Conservation (phyloP, 108 stramenopile species). For the Cyclotella baltica region DNA sequence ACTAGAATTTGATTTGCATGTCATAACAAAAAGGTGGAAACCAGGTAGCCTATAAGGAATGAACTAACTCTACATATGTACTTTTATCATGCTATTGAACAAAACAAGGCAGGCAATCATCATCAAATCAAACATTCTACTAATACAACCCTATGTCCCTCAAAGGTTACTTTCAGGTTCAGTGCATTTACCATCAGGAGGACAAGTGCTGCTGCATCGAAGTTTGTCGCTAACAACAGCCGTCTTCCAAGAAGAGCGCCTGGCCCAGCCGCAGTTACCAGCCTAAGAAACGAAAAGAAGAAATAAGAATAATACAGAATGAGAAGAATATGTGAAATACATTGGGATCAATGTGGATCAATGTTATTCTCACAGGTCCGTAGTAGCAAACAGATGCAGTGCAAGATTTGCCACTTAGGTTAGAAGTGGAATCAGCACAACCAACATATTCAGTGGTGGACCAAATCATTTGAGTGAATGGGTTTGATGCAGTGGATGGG, state of each 20-base stretch:
- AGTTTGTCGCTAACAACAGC: neutral
- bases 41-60: too few relatives aligned
- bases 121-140: too few relatives aligned
- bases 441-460: slow-evolving; percentile 4
- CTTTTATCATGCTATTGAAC: too few relatives aligned
- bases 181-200: slow-evolving; percentile 6
- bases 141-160: too few relatives aligned
- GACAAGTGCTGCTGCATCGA: slow-evolving; percentile 1
- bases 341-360: neutral
- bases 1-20: too few relatives aligned
- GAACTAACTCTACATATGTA: too few relatives aligned
- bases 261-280: slow-evolving; percentile 5
- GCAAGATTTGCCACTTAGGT: neutral
- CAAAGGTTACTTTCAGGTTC: too few relatives aligned
- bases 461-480: slow-evolving; percentile 15
- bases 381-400: slow-evolving; percentile 4
- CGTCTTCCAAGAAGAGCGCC: neutral
- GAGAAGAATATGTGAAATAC: neutral
- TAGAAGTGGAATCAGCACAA: slow-evolving; percentile 5
- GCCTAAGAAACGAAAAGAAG: neutral
- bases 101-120: too few relatives aligned
- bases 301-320: neutral
- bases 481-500: neutral
- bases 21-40: too few relatives aligned
- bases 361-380: neutral